Base-by-base conservation (phyloP, 2,329 filamentous ascomycete species). In the Neofusicoccum ribis region DNA sequence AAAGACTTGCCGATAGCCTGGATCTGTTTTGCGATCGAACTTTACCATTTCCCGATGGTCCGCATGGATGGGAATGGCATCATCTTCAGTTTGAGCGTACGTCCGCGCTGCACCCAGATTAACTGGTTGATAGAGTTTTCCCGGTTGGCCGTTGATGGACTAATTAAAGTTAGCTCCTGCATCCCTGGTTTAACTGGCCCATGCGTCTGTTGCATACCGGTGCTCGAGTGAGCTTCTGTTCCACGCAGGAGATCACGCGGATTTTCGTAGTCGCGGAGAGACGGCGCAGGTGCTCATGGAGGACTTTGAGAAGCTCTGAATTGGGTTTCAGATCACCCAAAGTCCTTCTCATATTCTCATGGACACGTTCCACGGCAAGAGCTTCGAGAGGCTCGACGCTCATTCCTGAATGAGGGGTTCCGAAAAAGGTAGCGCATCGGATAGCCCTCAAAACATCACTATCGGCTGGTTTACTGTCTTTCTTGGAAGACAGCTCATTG, bases 351-450 rank as follows among this genome's bases (percentile, higher is more conserved):
- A 54, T 54, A 14, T 12, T 39, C 9, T 14, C n/a, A 20, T 54
- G 34, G 3, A 8, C 8, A 5, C 51, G 34, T 17, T 54, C 15
- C 9, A 9, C 11, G 11, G n/a, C 9, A 3, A 54, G 36, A 39
- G 8, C 3, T 17, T 54, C 51, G 8, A 54, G 51, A 23, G 34
- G 17, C 17, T 54, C 51, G 8, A 54, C 17, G 34, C 51, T 54
- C 51, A 54, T 39, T 6, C 51, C 51, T 27, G 15, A 23, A 23
- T 54, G 51, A 3, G 51, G 51, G 12, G 51, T 54, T 14, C 51
- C 51, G 51, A 54, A 54, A 14, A 54, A 54, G 5, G 36, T 54
- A 41, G 51, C 51, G 17, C 51, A 54, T 54, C 36, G 31, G 51
- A 54, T 41, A 20, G 51, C 34, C 5, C 36, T 39, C 51, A 54